Evolutionary conservation across 2,329 filamentous ascomycete species (phyloP).

Genomic region (Phyllosticta ampelicida): DNA sequence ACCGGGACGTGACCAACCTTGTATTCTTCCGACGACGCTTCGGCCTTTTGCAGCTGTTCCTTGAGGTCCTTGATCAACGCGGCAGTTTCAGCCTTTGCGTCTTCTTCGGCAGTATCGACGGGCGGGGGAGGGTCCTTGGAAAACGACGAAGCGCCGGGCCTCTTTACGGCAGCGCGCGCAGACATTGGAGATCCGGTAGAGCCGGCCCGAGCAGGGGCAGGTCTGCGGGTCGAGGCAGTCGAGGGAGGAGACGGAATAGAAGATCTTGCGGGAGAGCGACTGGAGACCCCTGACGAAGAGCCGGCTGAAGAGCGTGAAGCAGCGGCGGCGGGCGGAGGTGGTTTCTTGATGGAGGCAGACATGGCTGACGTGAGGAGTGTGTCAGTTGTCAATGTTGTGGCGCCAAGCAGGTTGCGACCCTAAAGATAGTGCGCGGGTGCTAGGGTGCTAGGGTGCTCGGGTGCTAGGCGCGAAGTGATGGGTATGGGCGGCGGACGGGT

Average conservation of each 20-base stretch:
- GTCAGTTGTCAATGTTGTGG: not conserved
- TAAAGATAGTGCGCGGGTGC: constrained; percentile 8
- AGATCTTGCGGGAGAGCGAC: constrained; percentile 23
- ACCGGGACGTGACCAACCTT: constrained; percentile 1
- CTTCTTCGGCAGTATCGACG: constrained; percentile 36
- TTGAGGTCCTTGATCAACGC: constrained; percentile 75
- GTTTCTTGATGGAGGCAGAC: constrained; percentile 27
- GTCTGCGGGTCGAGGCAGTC: constrained; percentile 6
- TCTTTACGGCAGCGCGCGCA: constrained; percentile 28
- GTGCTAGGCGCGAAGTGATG: constrained; percentile 8
- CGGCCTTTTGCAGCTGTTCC: constrained; percentile 69
- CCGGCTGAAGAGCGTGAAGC: constrained; percentile 18
- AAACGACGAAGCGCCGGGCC: constrained; percentile 25
- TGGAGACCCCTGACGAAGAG: constrained; percentile 22
- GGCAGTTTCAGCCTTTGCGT: constrained; percentile 67
- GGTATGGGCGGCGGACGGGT: constrained; percentile 1
- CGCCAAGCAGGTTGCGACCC: not conserved
- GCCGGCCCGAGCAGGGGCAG: not conserved
- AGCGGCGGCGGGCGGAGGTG: constrained; percentile 24
- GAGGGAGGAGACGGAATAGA: constrained; percentile 16
- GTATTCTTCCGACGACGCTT: constrained; percentile 64
- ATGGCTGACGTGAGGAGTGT: constrained; percentile 14
- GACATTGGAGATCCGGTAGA: constrained; percentile 27
- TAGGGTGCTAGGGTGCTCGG: constrained; percentile 1
- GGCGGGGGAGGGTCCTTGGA: constrained; percentile 17